These are phyloP conservation scores for Backusella sp. DNA, from an alignment of 192 early-diverging fungal species.

Conservation along the genomic window DNA sequence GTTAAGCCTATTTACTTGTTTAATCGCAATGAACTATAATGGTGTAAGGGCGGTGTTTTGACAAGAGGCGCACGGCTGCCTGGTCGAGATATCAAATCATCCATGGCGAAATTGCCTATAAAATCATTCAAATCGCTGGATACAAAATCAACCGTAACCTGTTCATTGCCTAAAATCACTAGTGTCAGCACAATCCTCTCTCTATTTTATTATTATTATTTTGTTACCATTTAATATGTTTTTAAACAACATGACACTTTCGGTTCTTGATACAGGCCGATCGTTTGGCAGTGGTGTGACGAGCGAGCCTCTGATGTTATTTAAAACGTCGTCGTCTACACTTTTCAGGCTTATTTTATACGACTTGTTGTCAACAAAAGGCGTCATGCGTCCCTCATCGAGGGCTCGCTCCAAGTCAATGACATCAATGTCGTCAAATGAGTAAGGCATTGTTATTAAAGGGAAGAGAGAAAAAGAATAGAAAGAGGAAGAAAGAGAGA, in stretches of 20 bases:
- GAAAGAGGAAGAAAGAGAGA: neutral
- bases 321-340: neutral
- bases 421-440: slow-evolving; percentile 5
- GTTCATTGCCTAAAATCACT: neutral
- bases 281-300: neutral
- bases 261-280: neutral
- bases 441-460: neutral
- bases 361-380: neutral
- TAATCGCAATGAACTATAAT: neutral
- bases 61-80: neutral
- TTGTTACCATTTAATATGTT: neutral
- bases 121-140: neutral
- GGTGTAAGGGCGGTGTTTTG: neutral
- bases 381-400: neutral
- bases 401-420: slow-evolving; percentile 5
- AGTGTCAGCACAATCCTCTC: neutral
- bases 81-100: neutral
- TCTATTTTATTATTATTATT: slow-evolving; percentile 9
- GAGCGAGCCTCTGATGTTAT: neutral
- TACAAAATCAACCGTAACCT: neutral
- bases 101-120: neutral
- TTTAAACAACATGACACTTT: neutral
- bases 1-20: neutral
- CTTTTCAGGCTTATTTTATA: neutral
- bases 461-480: neutral